Percentiles rank a stretch among this genome's conserved stretches.
Conservation (phyloP, 495 filamentous ascomycete species). For the Neurospora sp. region DNA sequence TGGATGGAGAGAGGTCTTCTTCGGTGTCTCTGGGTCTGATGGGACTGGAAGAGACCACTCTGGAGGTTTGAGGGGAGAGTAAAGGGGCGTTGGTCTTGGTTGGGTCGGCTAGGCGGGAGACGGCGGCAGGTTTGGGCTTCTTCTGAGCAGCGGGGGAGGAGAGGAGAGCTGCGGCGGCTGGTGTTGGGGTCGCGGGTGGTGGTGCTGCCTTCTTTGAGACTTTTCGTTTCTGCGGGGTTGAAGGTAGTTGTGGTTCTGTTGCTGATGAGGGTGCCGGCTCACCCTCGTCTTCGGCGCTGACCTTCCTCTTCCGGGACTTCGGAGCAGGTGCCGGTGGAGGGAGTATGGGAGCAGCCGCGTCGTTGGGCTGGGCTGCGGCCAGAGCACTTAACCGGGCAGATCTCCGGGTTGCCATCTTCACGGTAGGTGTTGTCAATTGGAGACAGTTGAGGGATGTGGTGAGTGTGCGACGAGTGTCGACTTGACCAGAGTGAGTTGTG, state of each 20-base stretch:
- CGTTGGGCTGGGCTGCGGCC: constrained; percentile 11
- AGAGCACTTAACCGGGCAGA: constrained; percentile 47
- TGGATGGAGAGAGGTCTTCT: constrained; percentile 48
- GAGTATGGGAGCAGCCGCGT: constrained; percentile 5
- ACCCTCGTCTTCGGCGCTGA: neutral
- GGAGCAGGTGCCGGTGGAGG: constrained; percentile 10
- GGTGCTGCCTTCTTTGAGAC: constrained; percentile 6
- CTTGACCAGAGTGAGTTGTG: neutral
- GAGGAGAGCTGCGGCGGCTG: constrained; percentile 24
- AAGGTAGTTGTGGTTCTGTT: constrained; percentile 11
- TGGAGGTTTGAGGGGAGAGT: constrained; percentile 67
- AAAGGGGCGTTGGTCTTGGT: constrained; percentile 61
- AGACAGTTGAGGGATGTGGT: neutral
- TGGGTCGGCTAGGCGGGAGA: constrained; percentile 39
- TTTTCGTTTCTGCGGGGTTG: constrained; percentile 27
- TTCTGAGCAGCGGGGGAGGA: constrained; percentile 16
- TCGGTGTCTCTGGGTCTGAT: neutral
- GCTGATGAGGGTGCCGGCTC: constrained; percentile 1
- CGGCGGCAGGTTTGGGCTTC: constrained; percentile 27
- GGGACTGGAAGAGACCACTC: constrained; percentile 47
- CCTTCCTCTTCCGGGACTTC: constrained; percentile 29
- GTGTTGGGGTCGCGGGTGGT: constrained; percentile 30
- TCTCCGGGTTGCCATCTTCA: constrained; percentile 45
- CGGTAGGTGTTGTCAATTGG: neutral
- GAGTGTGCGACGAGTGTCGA: neutral